phyloP scores from a whole-genome alignment of 108 stramenopile genomes.

The Epipyxis sp. region DNA sequence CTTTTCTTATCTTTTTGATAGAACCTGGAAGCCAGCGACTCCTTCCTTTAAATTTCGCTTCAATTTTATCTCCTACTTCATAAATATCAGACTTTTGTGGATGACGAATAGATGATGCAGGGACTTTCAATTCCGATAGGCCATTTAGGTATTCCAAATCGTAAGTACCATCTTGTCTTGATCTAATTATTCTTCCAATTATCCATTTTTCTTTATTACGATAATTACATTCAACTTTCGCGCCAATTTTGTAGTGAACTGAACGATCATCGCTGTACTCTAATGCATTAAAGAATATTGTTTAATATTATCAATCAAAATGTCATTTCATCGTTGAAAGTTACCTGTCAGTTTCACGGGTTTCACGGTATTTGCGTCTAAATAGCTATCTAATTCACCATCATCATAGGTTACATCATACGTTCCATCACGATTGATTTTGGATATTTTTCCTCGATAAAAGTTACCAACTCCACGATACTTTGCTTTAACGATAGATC shows the following conservation, averaged over 20 bases:
- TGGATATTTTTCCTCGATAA: not conserved
- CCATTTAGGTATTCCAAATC: constrained; percentile 54
- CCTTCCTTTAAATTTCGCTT: not conserved
- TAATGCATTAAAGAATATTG: not conserved
- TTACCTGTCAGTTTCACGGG: not conserved
- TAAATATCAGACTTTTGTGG: not conserved
- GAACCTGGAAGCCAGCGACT: not conserved
- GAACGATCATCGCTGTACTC: not conserved
- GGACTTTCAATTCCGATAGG: constrained; percentile 34
- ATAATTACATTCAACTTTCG: constrained; percentile 43
- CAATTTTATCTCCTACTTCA: not conserved
- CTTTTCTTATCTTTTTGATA: not conserved
- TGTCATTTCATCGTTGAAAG: not conserved
- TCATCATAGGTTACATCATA: not conserved
- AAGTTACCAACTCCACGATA: not conserved
- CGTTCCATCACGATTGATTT: not conserved
- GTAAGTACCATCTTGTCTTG: constrained; percentile 38
- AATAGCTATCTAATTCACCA: not conserved
- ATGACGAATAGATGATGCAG: not conserved
- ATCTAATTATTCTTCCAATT: constrained; percentile 35
- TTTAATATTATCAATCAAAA: not conserved
- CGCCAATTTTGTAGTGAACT: constrained; percentile 32
- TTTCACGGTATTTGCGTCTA: not conserved
- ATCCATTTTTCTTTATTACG: constrained; percentile 43
- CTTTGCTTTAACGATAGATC: not conserved